A percentile compares a stretch with the other conserved stretches of the same genome.
Conservation (phyloP, 371 early-diverging fungal genomes). For the Sporodiniella umbellata region DNA sequence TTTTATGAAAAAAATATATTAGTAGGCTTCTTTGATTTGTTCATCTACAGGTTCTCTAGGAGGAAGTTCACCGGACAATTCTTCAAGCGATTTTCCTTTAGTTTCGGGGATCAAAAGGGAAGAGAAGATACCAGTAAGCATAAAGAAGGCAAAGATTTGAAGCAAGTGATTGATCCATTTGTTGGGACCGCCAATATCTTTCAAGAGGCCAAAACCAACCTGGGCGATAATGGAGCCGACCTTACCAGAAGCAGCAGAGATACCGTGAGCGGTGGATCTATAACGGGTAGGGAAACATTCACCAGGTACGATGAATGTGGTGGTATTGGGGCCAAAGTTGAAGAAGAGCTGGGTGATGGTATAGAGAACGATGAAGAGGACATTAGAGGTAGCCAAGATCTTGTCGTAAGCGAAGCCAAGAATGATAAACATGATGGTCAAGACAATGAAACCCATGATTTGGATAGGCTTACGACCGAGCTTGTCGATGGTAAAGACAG, state of each 20-base stretch:
- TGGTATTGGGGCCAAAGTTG: constrained; percentile 82
- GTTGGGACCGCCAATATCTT: constrained; percentile 67
- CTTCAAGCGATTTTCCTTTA: constrained; percentile 44
- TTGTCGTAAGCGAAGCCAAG: constrained; percentile 47
- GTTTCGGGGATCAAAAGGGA: constrained; percentile 55
- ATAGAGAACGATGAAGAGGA: constrained; percentile 69
- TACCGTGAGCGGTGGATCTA: constrained; percentile 85
- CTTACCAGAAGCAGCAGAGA: constrained; percentile 87
- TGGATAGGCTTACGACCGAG: constrained; percentile 86
- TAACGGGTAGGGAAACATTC: constrained; percentile 88
- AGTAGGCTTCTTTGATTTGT: constrained; percentile 19
- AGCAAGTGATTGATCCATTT: constrained; percentile 64
- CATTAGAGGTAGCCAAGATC: constrained; percentile 47
- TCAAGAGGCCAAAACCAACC: constrained; percentile 70
- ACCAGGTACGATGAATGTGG: constrained; percentile 84
- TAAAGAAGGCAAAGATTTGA: constrained; percentile 73
- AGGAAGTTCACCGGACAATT: constrained; percentile 35
- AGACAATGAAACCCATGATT: constrained; percentile 60
- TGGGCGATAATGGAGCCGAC: constrained; percentile 80
- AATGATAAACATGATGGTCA: constrained; percentile 44
- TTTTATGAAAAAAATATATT: neutral
- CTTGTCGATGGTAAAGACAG: constrained; percentile 77
- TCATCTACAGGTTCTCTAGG: constrained; percentile 9
- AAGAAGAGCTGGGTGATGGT: constrained; percentile 84
- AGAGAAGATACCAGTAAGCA: constrained; percentile 65